Evolutionary conservation across 1,139 yeast species (phyloP), one percentile per base, ranked within the genome.

Genomic region (Pichia sp.): DNA sequence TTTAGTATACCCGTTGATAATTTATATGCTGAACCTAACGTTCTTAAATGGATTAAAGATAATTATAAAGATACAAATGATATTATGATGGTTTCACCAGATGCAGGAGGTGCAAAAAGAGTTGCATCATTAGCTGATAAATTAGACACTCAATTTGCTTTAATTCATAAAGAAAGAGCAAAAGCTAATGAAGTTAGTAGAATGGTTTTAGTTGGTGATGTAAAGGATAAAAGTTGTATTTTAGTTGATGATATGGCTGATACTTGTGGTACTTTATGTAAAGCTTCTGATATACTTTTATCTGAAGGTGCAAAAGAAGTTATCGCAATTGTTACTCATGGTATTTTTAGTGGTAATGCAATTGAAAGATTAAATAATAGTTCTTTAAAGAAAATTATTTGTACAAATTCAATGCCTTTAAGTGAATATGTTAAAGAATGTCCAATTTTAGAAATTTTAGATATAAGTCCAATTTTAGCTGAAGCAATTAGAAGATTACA

Each of bases 71-170:
- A 48, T 24, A 65, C 65, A 43, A 63, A 70, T 30, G 76, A 80
- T 41, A 64, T 76, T 33, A 82, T 82, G 46, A 73, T 84, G 49
- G 86, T 83, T 10, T 82, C 90, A 1, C 92, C 92, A 2, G 92
- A 84, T 65, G 94, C 92, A 2, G 94, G 94, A 58, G 92, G 92
- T 48, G 92, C 92, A 26, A 84, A 84, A 62, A 73, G 94, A 60
- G 92, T 83, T 34, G 90, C 92, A 6, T 79, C 85, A 7, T 69
- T 83, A 47, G 92, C 92, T 4, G 94, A 83, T 57, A 78, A 82
- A 57, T 68, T 84, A 54, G 92, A 83, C 56, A 70, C 83, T 52
- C 82, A 79, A 56, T 84, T 84, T 66, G 92, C 92, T 2, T 73
- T 84, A 64, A 84, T 84, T 54, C 94, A 84, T 63, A 84, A 84